Percentiles rank a stretch among this genome's conserved stretches.
Evolutionary conservation across 2,329 filamentous ascomycete genomes (phyloP).

Genomic region (Epichloe baconii): DNA sequence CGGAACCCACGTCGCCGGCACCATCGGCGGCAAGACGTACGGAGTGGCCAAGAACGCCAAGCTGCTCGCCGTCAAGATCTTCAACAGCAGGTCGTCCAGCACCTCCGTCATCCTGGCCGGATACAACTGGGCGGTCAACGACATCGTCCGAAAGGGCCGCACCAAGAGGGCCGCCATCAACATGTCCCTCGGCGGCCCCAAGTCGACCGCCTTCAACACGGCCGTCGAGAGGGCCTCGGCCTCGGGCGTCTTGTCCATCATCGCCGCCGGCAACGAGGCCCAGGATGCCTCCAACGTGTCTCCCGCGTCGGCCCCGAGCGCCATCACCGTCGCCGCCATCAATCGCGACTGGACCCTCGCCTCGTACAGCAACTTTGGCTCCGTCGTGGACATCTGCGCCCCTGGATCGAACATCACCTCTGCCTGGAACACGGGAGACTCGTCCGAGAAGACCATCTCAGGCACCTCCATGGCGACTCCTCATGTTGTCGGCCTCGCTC

Average conservation of each 20-base stretch:
- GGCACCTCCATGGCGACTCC: conserved; percentile 43
- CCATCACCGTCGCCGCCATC: conserved; percentile 17
- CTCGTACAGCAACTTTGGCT: conserved; percentile 33
- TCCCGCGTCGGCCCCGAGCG: conserved; percentile 12
- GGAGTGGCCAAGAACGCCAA: conserved; percentile 26
- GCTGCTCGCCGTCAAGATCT: conserved; percentile 30
- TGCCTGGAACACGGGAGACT: conserved; percentile 18
- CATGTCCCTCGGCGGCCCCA: conserved; percentile 26
- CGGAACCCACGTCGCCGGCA: neutral
- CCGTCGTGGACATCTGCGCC: conserved; percentile 30
- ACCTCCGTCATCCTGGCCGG: conserved; percentile 17
- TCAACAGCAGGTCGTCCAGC: conserved; percentile 12
- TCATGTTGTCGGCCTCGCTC: conserved; percentile 37
- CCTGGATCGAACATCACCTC: conserved; percentile 30
- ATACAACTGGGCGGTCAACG: conserved; percentile 22
- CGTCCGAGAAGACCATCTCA: conserved; percentile 23
- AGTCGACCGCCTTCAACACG: conserved; percentile 7
- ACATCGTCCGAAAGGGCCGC: conserved; percentile 17
- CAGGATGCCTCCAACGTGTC: conserved; percentile 7
- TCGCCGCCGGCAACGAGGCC: conserved; percentile 14
- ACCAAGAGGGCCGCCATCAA: conserved; percentile 25
- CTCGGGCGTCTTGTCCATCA: conserved; percentile 26
- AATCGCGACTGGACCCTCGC: conserved; percentile 21
- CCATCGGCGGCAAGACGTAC: conserved; percentile 10
- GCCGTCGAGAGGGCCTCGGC: conserved; percentile 13